Evolutionary conservation across 2,329 filamentous ascomycete genomes (phyloP), one percentile per base, ranked within the genome.

Genomic region (Cryphonectria radicalis): DNA sequence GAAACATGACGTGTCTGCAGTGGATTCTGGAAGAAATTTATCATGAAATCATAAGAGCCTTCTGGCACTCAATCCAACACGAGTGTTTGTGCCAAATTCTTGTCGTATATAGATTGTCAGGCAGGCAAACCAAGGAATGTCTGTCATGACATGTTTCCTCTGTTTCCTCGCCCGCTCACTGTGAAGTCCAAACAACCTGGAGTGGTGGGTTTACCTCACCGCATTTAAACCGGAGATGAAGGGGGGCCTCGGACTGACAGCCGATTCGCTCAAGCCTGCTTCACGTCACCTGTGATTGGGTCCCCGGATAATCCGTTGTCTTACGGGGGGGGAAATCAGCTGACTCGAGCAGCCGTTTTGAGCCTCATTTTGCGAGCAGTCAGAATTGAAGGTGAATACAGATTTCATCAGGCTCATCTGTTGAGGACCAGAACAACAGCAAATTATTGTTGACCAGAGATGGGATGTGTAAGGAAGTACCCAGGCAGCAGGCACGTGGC

Each of bases 321-420:
- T n/a, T 62, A 19, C 46, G 43, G 50, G 13, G 28, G 28, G 32
- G 22, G 11, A 42, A 11, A 22, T 42, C 65, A 59, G 37, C 50
- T 42, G 63, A 32, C 63, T 19, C 13, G 37, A 17, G 40, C 19
- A 37, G 37, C 63, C 43, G 28, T 3, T 59, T 32, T 57, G 37
- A 67, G 50, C 65, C 65, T 67, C 65, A 59, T 43, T 8, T 43
- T 55, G 42, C 50, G 46, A 40, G 32, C 59, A 62, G 25, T 22
- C 22, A 25, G n/a, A n/a, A 25, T 10, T 6, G 13, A 46, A 46
- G 22, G 46, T 22, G 10, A 8, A 50, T 50, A 8, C 6, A 50
- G 22, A 5, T 46, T n/a, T n/a, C 46, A 40, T 11, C 10, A 19
- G 22, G 22, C 22, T 50, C 22, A n/a, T n/a, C 10, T 10, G 46